phyloP scores from a whole-genome alignment of 345 rosid species.

The Acer campestre region DNA sequence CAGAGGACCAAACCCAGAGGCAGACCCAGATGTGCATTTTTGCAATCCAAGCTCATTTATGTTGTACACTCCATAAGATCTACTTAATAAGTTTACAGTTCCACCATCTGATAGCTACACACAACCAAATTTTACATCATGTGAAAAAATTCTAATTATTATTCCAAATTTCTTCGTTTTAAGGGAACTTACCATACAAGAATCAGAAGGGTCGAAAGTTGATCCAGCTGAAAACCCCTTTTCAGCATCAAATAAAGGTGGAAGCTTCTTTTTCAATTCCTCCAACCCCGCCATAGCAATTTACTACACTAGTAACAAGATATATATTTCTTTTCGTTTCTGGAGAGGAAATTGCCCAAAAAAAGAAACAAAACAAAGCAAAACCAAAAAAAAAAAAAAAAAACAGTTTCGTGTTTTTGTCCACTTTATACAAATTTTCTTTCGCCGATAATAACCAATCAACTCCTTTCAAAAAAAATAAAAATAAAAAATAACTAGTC shows the following conservation, averaged over 20 bases:
- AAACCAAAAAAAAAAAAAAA: too few relatives aligned
- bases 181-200: constrained; percentile 57
- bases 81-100: constrained; percentile 85
- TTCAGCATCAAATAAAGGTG: constrained; percentile 91
- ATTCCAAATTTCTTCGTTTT: constrained; percentile 1
- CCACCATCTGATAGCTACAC: constrained; percentile 87
- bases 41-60: constrained; percentile 90
- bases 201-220: constrained; percentile 65
- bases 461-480: too few relatives aligned
- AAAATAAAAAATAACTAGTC: too few relatives aligned
- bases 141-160: neutral
- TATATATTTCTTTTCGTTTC: neutral
- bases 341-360: too few relatives aligned
- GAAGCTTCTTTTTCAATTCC: constrained; percentile 78
- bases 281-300: constrained; percentile 86
- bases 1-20: constrained; percentile 29
- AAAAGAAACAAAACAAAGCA: too few relatives aligned
- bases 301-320: neutral
- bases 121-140: constrained; percentile 15
- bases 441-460: too few relatives aligned
- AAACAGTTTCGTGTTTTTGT: too few relatives aligned
- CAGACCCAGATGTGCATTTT: constrained; percentile 65
- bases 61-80: constrained; percentile 95
- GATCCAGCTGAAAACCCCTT: constrained; percentile 81
- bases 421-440: too few relatives aligned